Base-by-base conservation (phyloP, 1,284 basidiomycete species). In the Heliocybe sulcata region DNA sequence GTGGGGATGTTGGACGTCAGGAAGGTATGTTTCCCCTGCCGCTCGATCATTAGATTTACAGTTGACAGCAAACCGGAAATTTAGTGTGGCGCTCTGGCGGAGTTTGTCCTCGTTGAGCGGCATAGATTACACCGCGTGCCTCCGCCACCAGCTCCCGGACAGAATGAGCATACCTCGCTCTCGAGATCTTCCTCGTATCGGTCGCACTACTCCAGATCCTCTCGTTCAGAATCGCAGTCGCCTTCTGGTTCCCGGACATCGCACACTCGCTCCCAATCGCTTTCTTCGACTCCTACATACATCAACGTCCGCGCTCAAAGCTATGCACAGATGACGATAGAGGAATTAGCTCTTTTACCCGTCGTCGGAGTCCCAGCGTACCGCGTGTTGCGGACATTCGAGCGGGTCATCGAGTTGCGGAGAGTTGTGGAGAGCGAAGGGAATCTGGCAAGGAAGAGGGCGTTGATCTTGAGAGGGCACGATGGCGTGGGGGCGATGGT, bases 41-140 rank as follows among this genome's bases (percentile, higher is more conserved):
- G n/a, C n/a, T n/a, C n/a, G n/a, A n/a, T n/a, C n/a, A n/a, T n/a
- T n/a, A n/a, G n/a, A n/a, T n/a, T n/a, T n/a, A n/a, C n/a, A n/a
- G n/a, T n/a, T n/a, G n/a, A n/a, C n/a, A n/a, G n/a, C n/a, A n/a
- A n/a, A n/a, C n/a, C n/a, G n/a, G n/a, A n/a, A n/a, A n/a, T n/a
- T n/a, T 60, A 93, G 90, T 85, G 82, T 60, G 92, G 92, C 51
- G 89, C 87, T 3, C 76, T 94, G 16, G 77, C 89, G 22, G 90
- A 95, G 70, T 94, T 92, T 70, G 78, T 94, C 51, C 73, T 90
- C 22, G 79, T 87, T 14, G 90, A 94, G 64, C 81, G 89, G 31
- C 84, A 86, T 61, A 80, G 87, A n/a, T 68, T 93, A 1, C 81
- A 85, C 58, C 80, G 85, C 9, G 79, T 85, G 12, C 87, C 90